Evolutionary conservation across 2,329 filamentous ascomycete species (phyloP).

Genomic region (Colletotrichum falcatum): DNA sequence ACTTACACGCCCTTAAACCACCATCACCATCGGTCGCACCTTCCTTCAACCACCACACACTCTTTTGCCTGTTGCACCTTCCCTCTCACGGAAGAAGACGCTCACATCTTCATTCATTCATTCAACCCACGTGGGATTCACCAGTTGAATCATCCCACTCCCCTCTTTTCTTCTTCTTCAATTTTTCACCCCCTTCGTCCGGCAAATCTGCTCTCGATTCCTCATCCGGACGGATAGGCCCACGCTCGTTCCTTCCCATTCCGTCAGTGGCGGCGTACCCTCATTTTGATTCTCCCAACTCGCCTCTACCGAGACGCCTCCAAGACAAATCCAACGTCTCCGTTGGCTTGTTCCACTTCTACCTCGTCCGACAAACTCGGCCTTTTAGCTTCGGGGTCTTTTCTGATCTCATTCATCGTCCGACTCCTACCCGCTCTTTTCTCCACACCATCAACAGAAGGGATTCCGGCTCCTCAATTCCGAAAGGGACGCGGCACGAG

Average conservation of each 20-base stretch:
- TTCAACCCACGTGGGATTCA: constrained; percentile 24
- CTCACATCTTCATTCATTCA: constrained; percentile 18
- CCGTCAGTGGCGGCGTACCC: constrained; percentile 36
- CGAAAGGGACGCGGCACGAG: constrained; percentile 39
- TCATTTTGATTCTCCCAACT: constrained; percentile 30
- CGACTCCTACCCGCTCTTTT: constrained; percentile 3
- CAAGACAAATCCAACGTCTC: constrained; percentile 13
- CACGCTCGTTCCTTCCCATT: constrained; percentile 36
- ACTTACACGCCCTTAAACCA: constrained; percentile 18
- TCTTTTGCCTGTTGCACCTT: constrained; percentile 22
- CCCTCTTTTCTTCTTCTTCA: no score
- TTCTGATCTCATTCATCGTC: constrained; percentile 4
- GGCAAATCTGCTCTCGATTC: neutral
- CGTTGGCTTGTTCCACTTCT: constrained; percentile 27
- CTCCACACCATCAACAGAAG: constrained; percentile 24
- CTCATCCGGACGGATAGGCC: constrained; percentile 9
- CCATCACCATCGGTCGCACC: constrained; percentile 5
- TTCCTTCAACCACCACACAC: constrained; percentile 21
- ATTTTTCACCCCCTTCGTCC: no score
- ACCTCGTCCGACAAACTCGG: constrained; percentile 20
- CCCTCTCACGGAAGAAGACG: neutral
- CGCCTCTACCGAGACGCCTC: constrained; percentile 11
- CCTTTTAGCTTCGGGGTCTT: neutral
- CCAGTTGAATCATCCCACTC: constrained; percentile 13
- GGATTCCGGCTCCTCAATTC: constrained; percentile 29